Base-by-base conservation (phyloP, 2,329 filamentous ascomycete species). In the Penicillium verrucosum region DNA sequence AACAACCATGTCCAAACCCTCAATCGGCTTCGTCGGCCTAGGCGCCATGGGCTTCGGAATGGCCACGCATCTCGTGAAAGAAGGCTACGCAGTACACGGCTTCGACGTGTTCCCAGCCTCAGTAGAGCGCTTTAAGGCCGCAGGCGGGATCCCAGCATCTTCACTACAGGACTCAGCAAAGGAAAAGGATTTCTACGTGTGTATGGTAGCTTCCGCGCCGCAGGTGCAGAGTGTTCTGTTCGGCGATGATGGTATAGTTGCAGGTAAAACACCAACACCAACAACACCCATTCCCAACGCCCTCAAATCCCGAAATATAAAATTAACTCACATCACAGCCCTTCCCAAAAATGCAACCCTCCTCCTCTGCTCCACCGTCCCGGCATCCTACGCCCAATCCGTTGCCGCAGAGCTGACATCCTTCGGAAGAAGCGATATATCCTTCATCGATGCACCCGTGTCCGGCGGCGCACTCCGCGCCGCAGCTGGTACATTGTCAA, bases 31-130 rank as follows among this genome's bases (percentile, higher is more conserved):
- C 74, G 86, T 89, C 61, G 89, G 89, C 78, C 85, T 92, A 3
- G 89, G 89, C 55, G 88, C 88, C 73, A 91, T 91, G 89, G 89
- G 89, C 69, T 89, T 90, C 71, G 89, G 89, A 69, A 91, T 92
- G 88, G 89, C 89, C 61, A 89, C 84, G 58, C 82, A 90, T 69
- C 82, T 92, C 44, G 78, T 90, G 65, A 84, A 85, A 63, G 76
- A 82, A 61, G 86, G 86, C 56, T 89, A 87, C 72, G 59, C 76
- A 27, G 87, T 91, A 25, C 86, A 83, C 23, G 88, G 88, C 54
- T 91, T 85, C 70, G 89, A 92, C 67, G 82, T 90, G 40, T 90
- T 83, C 76, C 77, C 77, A 2, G 85, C 87, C 6, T 85, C 87
- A 0, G 80, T 90, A 34, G 82, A 88, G 54, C 82, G 81, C 23